Evolutionary conservation across 1,284 basidiomycete genomes (phyloP), one percentile per base, ranked within the genome.

Genomic region (Schizophyllum commune): DNA sequence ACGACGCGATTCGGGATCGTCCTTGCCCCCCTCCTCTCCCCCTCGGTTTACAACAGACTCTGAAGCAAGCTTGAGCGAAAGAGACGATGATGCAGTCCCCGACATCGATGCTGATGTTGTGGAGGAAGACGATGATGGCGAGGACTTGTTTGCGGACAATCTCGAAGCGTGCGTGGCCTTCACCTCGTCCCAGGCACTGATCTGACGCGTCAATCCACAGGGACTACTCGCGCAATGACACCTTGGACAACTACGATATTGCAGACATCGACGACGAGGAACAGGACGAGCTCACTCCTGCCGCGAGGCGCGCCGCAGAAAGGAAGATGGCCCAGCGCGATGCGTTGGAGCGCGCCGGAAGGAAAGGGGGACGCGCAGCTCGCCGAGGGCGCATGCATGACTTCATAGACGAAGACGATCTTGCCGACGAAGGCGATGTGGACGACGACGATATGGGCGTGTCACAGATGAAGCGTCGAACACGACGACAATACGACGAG

Each of bases 71-170:
- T 39, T 88, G 20, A 55, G 19, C 27, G 86, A 89, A 63, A 47
- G 39, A 17, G 91, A 92, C 63, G 82, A 87, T 21, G 89, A 94
- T 62, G 86, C 82, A 0, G 79, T 92, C n/a, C 78, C 69, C 61
- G 88, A 90, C 67, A 77, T 87, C 20, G 85, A 88, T 51, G 88
- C 86, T 64, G 82, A 81, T 9, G 79, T 83, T n/a, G 84, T 84
- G 5, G 92, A 89, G 7, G 85, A 85, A 51, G 90, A 89, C 5
- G 93, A 85, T 20, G 92, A 95, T 22, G 94, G 93, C 39, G 96
- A 97, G 73, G 96, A 99, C 76, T 84, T 99, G 27, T 98, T 96
- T 75, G 92, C 84, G 55, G 89, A 96, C 15, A 82, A 81, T 70
- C 76, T 93, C 65, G 79, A 84, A 65, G 86, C 85, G 93, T 96